Evolutionary conservation across 495 filamentous ascomycete species (phyloP), one percentile per base, ranked within the genome.

Genomic region (Aspergillus nanangensis): DNA sequence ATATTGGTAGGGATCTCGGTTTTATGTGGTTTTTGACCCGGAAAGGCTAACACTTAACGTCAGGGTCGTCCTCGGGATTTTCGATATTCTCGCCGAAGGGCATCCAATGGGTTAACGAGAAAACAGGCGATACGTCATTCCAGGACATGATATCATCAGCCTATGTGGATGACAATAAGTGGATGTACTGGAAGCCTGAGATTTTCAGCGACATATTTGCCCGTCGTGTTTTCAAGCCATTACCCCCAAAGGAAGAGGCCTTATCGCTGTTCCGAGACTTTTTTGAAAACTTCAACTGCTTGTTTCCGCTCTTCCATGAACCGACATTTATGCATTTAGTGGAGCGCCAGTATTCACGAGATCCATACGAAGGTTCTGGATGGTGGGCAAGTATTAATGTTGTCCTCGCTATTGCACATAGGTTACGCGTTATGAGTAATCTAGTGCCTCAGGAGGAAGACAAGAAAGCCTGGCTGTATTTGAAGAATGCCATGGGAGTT

Each of bases 321-420:
- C 90, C 92, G 11, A 96, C 93, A 0, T 98, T 98, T 58, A 96
- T 96, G 87, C 88, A 95, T 58, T 70, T 97, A 11, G 88, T 96
- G 17, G 88, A 96, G 52, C 81, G 84, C 51, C 90, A 97, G 55
- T 98, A 96, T 66, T 91, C 90, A 13, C 70, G 76, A 27, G 84
- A 95, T 56, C 93, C 92, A n/a, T 96, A 95, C 53, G 87, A 92
- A 60, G 90, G 91, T 31, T 93, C 89, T 20, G 93, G 93, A 8
- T 98, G 93, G 93, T 98, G 94, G 91, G 93, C 92, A 5, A 93
- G 88, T 62, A 77, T 98, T 53, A 98, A 98, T 58, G 85, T 96
- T 50, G 90, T 87, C 0, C 74, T 98, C 19, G 93, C 93, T 2
- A 95, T 97, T 48, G 81, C 92, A 1, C 87, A 96, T 60, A 79